Base-by-base conservation (phyloP, 345 rosid species). In the Pistacia vera region DNA sequence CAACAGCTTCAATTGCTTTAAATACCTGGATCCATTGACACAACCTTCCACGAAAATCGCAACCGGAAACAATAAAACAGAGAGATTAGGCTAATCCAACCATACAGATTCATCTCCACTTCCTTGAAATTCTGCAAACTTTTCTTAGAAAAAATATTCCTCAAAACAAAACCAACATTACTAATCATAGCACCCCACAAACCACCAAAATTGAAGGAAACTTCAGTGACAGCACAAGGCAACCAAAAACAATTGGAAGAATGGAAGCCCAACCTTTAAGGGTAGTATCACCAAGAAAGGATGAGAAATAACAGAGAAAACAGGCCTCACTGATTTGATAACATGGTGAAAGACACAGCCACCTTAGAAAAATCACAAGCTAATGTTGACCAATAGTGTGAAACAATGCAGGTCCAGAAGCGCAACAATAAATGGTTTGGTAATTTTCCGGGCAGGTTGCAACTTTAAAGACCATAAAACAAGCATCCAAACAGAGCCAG, bases 351-450 rank as follows among this genome's bases (percentile, higher is more conserved):
- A 22, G 99, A 95, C 70, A 95, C 96, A 57, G 99, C 99, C 10
- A 95, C 99, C 76, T 95, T 95, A 33, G 99, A 95, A 89, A 95
- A 95, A 4, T 98, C 98, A 77, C 99, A 95, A 46, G 98, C 99
- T 57, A 73, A 95, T 95, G 81, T n/a, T 95, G 99, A 17, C 99
- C 99, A 7, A 95, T 72, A 6, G 98, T 95, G 90, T 95, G 99
- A 75, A 95, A 95, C 78, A 95, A 80, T 20, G 99, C 98, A 11
- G 99, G 99, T 25, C 96, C 97, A 95, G 96, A n/a, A 95, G 91
- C 18, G 98, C 98, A 71, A 90, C 30, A 77, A 95, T 77, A 86
- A 93, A 95, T 1, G 94, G 85, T 46, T 93, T 95, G 2, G 99
- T 86, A 82, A 93, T 90, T 59, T 93, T 93, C n/a, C 0, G 97